phyloP scores from a whole-genome alignment of 495 filamentous ascomycete genomes.

The Rhypophila decipiens region DNA sequence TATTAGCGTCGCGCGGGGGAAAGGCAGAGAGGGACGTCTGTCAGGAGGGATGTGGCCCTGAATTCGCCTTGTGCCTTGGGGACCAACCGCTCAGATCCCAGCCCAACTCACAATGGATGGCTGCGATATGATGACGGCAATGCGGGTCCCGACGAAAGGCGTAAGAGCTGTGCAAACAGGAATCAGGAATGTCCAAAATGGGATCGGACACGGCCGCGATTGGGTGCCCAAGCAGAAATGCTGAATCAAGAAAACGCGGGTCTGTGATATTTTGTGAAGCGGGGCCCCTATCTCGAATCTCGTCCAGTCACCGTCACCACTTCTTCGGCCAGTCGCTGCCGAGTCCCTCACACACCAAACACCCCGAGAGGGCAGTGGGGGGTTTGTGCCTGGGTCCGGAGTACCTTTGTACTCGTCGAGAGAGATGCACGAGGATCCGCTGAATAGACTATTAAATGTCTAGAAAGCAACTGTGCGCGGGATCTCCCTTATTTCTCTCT shows the following conservation, averaged over 20 bases:
- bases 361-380: slow-evolving; percentile 1
- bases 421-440: slow-evolving; percentile 1
- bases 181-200: slow-evolving; percentile 3
- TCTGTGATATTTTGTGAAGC: slow-evolving; percentile 1
- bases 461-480: not conserved
- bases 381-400: not conserved
- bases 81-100: slow-evolving; percentile 7
- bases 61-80: not conserved
- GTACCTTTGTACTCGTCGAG: not conserved
- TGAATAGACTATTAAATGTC: slow-evolving; percentile 1
- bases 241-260: slow-evolving; percentile 1
- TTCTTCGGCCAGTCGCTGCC: slow-evolving; percentile 2
- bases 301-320: not conserved
- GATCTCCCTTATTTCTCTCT: slow-evolving; percentile 1
- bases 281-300: not conserved
- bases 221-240: slow-evolving; percentile 1
- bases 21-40: not conserved
- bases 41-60: not conserved
- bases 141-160: slow-evolving; percentile 12
- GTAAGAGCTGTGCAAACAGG: slow-evolving; percentile 6
- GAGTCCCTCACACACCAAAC: slow-evolving; percentile 1
- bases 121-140: slow-evolving; percentile 9
- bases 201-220: slow-evolving; percentile 5
- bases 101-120: not conserved
- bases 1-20: not conserved